Evolutionary conservation across 495 filamentous ascomycete species (phyloP).

Genomic region (Podospora sp.): DNA sequence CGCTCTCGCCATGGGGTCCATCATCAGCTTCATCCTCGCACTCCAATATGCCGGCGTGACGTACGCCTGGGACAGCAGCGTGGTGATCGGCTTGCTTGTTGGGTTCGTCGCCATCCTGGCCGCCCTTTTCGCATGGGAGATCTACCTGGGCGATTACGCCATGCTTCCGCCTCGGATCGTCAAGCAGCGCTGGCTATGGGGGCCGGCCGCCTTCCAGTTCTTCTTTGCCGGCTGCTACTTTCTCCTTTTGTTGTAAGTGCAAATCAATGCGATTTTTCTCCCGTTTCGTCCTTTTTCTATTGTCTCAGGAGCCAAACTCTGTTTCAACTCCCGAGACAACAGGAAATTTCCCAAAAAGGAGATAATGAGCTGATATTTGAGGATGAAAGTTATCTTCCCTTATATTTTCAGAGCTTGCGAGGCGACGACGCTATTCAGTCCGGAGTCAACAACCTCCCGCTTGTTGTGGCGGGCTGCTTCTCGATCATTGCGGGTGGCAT

Average conservation of each 20-base stretch:
- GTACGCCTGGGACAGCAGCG: slow-evolving; percentile 46
- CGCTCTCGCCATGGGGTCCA: slow-evolving; percentile 45
- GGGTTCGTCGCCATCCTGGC: slow-evolving; percentile 37
- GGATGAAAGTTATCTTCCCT: slow-evolving; percentile 60
- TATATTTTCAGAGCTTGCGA: slow-evolving; percentile 61
- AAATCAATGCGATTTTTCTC: no score
- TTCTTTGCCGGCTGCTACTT: slow-evolving; percentile 46
- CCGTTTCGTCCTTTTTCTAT: no score
- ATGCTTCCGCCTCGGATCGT: slow-evolving; percentile 44
- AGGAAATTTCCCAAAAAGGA: no score
- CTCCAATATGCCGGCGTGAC: slow-evolving; percentile 53
- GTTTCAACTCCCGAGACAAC: no score
- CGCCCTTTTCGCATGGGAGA: slow-evolving; percentile 40
- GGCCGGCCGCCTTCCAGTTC: slow-evolving; percentile 35
- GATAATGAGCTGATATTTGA: no score
- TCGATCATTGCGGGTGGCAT: slow-evolving; percentile 37
- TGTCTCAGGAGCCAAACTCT: no score
- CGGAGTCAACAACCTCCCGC: slow-evolving; percentile 52
- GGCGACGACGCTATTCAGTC: slow-evolving; percentile 43
- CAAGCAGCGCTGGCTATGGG: slow-evolving; percentile 40
- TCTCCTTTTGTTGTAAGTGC: slow-evolving; percentile 51
- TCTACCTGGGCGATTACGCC: slow-evolving; percentile 38
- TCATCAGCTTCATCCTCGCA: slow-evolving; percentile 49
- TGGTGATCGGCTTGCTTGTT: slow-evolving; percentile 53
- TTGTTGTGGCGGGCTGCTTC: slow-evolving; percentile 42